These are phyloP conservation scores for Nemania abortiva DNA, from an alignment of 2,329 filamentous ascomycete species.

Conservation along the genomic window DNA sequence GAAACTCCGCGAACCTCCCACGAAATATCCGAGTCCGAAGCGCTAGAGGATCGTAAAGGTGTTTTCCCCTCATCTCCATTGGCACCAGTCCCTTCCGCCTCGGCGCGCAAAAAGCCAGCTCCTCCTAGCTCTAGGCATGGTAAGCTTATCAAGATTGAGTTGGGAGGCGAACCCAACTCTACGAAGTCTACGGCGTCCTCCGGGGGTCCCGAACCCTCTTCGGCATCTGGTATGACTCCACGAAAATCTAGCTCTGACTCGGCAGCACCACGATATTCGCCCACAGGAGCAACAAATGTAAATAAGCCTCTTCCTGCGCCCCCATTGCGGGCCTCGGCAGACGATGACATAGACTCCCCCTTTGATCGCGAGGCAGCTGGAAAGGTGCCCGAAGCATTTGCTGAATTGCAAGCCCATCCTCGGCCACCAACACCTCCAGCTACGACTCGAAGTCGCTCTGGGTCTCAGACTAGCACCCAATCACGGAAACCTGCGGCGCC, in stretches of 20 bases:
- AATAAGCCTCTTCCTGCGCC: conserved; percentile 73
- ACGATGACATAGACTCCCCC: conserved; percentile 63
- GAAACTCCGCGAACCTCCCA: conserved; percentile 71
- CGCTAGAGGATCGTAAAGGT: conserved; percentile 58
- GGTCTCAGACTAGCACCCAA: conserved; percentile 48
- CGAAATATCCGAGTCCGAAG: conserved; percentile 66
- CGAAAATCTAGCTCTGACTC: conserved; percentile 44
- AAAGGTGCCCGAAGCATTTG: conserved; percentile 61
- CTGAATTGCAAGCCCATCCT: conserved; percentile 50
- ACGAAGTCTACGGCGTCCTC: conserved; percentile 31
- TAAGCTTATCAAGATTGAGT: conserved; percentile 72
- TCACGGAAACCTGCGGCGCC: conserved; percentile 62
- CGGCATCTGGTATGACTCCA: conserved; percentile 36
- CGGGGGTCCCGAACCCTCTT: conserved; percentile 41
- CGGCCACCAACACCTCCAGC: conserved; percentile 58
- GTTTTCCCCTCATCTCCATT: conserved; percentile 49
- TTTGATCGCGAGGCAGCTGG: conserved; percentile 67
- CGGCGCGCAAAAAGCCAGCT: conserved; percentile 69
- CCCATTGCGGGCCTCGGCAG: conserved; percentile 60
- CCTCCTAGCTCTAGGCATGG: conserved; percentile 82
- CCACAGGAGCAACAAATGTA: conserved; percentile 61
- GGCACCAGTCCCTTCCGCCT: conserved; percentile 39
- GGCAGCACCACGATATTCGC: conserved; percentile 49
- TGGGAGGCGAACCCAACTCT: conserved; percentile 55
- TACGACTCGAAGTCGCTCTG: conserved; percentile 52